A percentile compares a stretch with the other conserved stretches of the same genome.
phyloP scores from a whole-genome alignment of 2,329 filamentous ascomycete species.

The Beauveria sp. region DNA sequence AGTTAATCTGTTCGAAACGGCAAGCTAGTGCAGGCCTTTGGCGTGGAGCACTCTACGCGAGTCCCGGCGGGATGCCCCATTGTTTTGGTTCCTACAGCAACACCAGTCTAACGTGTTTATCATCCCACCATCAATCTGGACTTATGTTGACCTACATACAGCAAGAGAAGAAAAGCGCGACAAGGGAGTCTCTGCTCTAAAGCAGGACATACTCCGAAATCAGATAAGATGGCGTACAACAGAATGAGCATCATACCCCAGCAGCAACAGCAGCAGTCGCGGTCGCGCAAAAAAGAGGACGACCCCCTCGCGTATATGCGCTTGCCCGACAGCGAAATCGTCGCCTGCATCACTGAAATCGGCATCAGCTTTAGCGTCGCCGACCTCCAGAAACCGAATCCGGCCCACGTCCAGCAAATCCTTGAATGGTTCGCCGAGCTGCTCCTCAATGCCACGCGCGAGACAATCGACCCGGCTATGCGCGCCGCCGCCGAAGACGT shows the following conservation, averaged over 20 bases:
- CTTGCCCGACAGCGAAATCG: constrained; percentile 69
- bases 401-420: constrained; percentile 90
- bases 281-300: constrained; percentile 51
- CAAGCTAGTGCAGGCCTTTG: neutral
- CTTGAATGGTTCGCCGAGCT: constrained; percentile 97
- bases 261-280: constrained; percentile 41
- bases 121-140: neutral
- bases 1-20: neutral
- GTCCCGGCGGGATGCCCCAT: neutral
- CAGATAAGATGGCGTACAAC: constrained; percentile 47
- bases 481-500: constrained; percentile 82
- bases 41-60: constrained; percentile 4
- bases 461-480: constrained; percentile 93
- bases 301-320: constrained; percentile 53
- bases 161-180: neutral
- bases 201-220: neutral
- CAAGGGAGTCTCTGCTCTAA: neutral
- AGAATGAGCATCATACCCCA: constrained; percentile 54
- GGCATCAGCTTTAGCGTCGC: constrained; percentile 80
- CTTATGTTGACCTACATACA: neutral
- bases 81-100: constrained; percentile 11
- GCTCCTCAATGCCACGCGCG: constrained; percentile 85
- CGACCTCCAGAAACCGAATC: constrained; percentile 89
- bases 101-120: neutral
- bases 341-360: constrained; percentile 94